These are phyloP conservation scores for Boletus edulis DNA, from an alignment of 768 basidiomycete species.

Conservation along the genomic window DNA sequence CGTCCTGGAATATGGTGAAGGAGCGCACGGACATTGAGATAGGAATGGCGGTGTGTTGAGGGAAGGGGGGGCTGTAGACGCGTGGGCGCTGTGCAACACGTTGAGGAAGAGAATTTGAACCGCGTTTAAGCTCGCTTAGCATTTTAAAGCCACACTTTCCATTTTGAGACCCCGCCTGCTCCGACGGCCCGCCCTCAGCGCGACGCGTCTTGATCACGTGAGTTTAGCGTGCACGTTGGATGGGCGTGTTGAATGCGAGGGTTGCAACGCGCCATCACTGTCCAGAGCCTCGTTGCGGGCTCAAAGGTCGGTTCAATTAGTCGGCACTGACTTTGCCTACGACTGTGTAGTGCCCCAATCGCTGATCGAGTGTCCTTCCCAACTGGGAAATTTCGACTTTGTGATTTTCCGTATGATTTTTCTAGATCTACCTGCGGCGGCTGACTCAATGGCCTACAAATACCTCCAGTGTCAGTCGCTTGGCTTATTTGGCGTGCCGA, in stretches of 20 bases:
- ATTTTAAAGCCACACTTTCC: conserved; percentile 29
- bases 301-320: conserved; percentile 3
- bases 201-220: conserved; percentile 32
- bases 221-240: no score
- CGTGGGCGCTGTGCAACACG: conserved; percentile 33
- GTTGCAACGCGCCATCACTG: neutral
- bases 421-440: neutral
- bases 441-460: neutral
- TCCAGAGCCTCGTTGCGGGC: no score
- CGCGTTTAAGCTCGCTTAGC: conserved; percentile 23
- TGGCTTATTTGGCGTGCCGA: conserved; percentile 2
- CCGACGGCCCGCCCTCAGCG: conserved; percentile 25
- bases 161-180: conserved; percentile 34
- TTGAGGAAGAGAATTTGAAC: conserved; percentile 27
- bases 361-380: conserved; percentile 18
- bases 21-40: conserved; percentile 52
- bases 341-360: conserved; percentile 8
- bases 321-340: neutral
- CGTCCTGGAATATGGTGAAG: conserved; percentile 66
- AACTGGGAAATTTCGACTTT: conserved; percentile 13
- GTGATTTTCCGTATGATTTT: conserved; percentile 5
- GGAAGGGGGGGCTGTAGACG: conserved; percentile 1
- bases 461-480: neutral
- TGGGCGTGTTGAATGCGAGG: no score
- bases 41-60: conserved; percentile 6